Evolutionary conservation across 2,329 filamentous ascomycete species (phyloP), one percentile per base, ranked within the genome.

Genomic region (Amauroascus verrucosus): DNA sequence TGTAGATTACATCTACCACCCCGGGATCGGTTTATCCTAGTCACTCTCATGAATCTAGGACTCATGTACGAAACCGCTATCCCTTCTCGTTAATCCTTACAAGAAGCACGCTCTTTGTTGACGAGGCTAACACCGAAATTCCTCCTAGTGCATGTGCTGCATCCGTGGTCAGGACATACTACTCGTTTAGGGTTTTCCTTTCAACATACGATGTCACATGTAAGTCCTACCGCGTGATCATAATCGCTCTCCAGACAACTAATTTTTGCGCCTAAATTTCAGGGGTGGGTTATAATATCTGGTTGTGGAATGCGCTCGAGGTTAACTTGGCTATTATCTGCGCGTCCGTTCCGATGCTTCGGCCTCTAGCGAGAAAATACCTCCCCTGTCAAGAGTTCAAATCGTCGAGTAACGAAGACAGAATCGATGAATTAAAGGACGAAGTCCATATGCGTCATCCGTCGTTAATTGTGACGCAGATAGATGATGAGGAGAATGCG

Each of bases 241-340:
- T 24, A 8, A 41, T 13, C 20, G n/a, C 37, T 20, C 2, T 40
- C 16, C 38, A 22, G 6, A 2, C 6, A 2, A 20, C 13, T 20
- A 18, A 11, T 18, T 33, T 26, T 43, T 32, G 11, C 6, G 4
- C 30, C 13, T 37, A 11, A 2, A 50, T 26, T 8, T n/a, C 26
- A 60, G 58, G 58, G 58, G 40, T 46, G 14, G 58, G 57, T n/a
- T 60, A 59, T 49, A 55, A 57, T 5, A 51, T 56, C 22, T 60
- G 58, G 57, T 16, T 60, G 40, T 62, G 60, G 60, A 56, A 48
- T 32, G 48, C 40, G n/a, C 16, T 62, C 33, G 60, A 62, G 45
- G 51, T 56, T 9, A 60, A 62, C 33, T 46, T 62, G 11, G 58
- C 57, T 9, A 56, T 61, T 22, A 62, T 61, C 6, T 62, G 59